These are phyloP conservation scores for Suillus subluteus DNA, from an alignment of 768 basidiomycete species.

Conservation along the genomic window DNA sequence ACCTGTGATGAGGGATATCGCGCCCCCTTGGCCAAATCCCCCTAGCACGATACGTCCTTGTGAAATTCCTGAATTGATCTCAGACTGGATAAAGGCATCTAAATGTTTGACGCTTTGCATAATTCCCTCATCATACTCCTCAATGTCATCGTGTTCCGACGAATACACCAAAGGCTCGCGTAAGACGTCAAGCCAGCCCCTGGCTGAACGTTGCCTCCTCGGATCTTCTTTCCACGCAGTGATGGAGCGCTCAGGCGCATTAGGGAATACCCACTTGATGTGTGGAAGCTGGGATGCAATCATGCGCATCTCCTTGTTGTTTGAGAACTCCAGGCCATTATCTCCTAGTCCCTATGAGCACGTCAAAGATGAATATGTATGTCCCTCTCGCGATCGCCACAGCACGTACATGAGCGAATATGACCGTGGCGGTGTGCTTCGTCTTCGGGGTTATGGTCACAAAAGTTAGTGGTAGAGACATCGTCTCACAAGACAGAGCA, in stretches of 20 bases:
- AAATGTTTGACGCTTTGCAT: conserved; percentile 58
- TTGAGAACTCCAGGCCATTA: conserved; percentile 65
- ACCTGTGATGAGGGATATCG: conserved; percentile 71
- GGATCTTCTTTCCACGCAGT: conserved; percentile 71
- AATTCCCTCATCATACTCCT: conserved; percentile 68
- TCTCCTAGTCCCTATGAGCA: conserved; percentile 68
- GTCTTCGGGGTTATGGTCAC: conserved; percentile 52
- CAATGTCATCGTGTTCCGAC: conserved; percentile 53
- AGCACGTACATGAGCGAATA: conserved; percentile 77
- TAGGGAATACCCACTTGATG: conserved; percentile 87
- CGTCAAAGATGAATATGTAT: conserved; percentile 12
- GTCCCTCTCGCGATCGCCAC: background rate
- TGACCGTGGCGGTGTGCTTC: conserved; percentile 80
- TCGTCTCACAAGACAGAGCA: background rate
- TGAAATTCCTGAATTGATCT: conserved; percentile 70
- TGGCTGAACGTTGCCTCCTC: conserved; percentile 20
- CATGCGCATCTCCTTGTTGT: conserved; percentile 8
- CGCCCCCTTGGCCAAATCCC: conserved; percentile 84
- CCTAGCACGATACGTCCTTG: conserved; percentile 74
- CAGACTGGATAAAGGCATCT: conserved; percentile 65
- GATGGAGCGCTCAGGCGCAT: conserved; percentile 52
- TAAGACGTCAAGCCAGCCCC: conserved; percentile 72
- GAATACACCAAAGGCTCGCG: conserved; percentile 30
- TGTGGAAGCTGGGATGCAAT: conserved; percentile 51
- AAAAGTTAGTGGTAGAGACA: conserved; percentile 42